phyloP scores from a whole-genome alignment of 495 filamentous ascomycete genomes.

The Neurospora sp. region DNA sequence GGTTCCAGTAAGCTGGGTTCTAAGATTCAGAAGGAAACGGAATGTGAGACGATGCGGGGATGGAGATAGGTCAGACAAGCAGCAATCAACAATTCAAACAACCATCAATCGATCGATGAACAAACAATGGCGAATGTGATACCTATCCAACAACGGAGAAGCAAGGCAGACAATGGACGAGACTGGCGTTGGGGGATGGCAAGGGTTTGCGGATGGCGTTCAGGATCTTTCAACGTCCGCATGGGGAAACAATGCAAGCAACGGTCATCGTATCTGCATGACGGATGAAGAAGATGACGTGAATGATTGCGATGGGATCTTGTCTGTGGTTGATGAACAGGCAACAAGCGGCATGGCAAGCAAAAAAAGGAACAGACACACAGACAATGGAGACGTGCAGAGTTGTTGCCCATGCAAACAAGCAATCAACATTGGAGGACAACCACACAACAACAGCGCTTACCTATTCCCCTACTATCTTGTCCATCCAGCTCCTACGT shows the following conservation, averaged over 20 bases:
- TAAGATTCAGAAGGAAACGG: not conserved
- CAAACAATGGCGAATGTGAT: not conserved
- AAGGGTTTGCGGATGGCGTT: not conserved
- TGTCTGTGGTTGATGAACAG: not conserved
- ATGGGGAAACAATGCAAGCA: not conserved
- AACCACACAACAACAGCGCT: not conserved
- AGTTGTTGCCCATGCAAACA: not conserved
- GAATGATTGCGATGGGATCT: not conserved
- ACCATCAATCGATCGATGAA: not conserved
- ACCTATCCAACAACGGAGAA: not conserved
- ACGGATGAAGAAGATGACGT: not conserved
- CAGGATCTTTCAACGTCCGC: not conserved
- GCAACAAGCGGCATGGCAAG: not conserved
- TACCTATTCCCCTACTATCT: not conserved
- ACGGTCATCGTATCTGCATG: not conserved
- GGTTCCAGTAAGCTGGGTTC: not conserved
- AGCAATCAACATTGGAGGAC: not conserved
- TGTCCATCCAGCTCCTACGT: not conserved
- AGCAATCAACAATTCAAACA: not conserved
- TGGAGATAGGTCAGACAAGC: not conserved
- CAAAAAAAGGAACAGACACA: not conserved
- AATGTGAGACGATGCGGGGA: not conserved
- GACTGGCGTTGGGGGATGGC: not conserved
- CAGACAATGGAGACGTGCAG: not conserved
- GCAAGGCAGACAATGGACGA: not conserved